Evolutionary conservation across 768 basidiomycete species (phyloP).

Genomic region (Trametes gibbosa): DNA sequence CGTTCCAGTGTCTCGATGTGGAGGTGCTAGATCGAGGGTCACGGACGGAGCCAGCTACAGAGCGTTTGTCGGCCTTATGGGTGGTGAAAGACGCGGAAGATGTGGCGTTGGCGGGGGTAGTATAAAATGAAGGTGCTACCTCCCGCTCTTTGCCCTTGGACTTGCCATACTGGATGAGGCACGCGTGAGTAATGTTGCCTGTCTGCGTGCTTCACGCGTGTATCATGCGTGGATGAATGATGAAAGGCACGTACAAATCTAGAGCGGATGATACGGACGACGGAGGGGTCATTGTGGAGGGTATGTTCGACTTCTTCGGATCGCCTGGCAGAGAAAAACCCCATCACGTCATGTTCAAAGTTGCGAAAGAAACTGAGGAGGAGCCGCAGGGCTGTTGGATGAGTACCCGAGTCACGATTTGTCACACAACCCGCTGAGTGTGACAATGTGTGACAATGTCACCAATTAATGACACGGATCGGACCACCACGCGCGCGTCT

Average conservation of each 20-base stretch:
- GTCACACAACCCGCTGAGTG: background rate
- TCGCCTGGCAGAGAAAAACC: slow-evolving; percentile 40
- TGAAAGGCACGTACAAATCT: slow-evolving; percentile 35
- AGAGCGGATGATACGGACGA: slow-evolving; percentile 36
- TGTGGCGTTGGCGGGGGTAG: slow-evolving; percentile 17
- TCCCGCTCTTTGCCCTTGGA: slow-evolving; percentile 32
- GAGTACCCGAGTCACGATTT: no score
- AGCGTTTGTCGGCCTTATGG: slow-evolving; percentile 22
- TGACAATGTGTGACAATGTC: background rate
- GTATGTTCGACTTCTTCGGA: slow-evolving; percentile 26
- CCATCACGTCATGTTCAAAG: slow-evolving; percentile 35
- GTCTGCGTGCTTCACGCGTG: background rate
- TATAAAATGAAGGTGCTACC: slow-evolving; percentile 17
- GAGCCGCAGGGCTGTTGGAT: background rate
- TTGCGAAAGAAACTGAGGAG: background rate
- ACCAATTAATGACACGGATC: background rate
- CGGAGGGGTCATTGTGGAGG: slow-evolving; percentile 20
- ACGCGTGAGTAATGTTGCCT: slow-evolving; percentile 5
- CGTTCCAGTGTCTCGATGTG: slow-evolving; percentile 17
- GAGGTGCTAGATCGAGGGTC: slow-evolving; percentile 15
- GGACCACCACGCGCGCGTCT: slow-evolving; percentile 7
- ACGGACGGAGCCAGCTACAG: slow-evolving; percentile 19
- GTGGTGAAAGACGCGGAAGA: slow-evolving; percentile 17
- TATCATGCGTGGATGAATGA: background rate
- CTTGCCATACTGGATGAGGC: slow-evolving; percentile 30